A percentile compares a stretch with the other conserved stretches of the same genome.
These are phyloP conservation scores for Oryza officinalis DNA, from an alignment of 176 grass and related monocot species.

Conservation along the genomic window DNA sequence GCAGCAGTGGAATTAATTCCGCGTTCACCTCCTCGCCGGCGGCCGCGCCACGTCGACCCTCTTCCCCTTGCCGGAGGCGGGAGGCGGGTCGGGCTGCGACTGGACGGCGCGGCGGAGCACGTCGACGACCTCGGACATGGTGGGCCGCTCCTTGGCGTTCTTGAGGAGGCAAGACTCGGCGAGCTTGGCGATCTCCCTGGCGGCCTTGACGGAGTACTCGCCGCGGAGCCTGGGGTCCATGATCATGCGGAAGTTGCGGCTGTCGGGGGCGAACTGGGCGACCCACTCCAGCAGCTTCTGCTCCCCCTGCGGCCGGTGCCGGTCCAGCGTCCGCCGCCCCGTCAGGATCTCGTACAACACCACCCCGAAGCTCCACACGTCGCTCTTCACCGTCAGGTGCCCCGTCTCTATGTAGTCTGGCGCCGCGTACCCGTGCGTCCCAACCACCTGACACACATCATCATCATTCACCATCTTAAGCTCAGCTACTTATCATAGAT, in stretches of 20 bases:
- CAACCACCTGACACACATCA: conserved; percentile 58
- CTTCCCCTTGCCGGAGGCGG: neutral
- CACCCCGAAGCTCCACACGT: conserved; percentile 95
- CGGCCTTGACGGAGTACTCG: conserved; percentile 65
- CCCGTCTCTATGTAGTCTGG: conserved; percentile 91
- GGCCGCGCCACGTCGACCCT: neutral
- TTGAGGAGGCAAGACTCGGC: conserved; percentile 72
- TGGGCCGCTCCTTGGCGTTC: conserved; percentile 75
- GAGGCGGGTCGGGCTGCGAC: conserved; percentile 37
- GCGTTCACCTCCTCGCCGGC: neutral
- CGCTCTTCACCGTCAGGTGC: conserved; percentile 81
- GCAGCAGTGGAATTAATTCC: neutral
- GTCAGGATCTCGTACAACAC: conserved; percentile 93
- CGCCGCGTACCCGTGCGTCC: conserved; percentile 91
- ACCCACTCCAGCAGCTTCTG: conserved; percentile 96
- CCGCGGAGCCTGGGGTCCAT: conserved; percentile 77
- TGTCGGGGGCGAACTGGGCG: conserved; percentile 60
- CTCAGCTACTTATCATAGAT: neutral
- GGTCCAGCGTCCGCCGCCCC: conserved; percentile 71
- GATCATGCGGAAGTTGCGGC: conserved; percentile 87
- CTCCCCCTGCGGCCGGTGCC: conserved; percentile 61
- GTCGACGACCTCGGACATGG: conserved; percentile 77
- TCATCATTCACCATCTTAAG: neutral
- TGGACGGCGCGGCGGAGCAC: conserved; percentile 50
- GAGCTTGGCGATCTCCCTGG: conserved; percentile 79